Conservation (phyloP, 768 basidiomycete genomes). For the Imleria badia region DNA sequence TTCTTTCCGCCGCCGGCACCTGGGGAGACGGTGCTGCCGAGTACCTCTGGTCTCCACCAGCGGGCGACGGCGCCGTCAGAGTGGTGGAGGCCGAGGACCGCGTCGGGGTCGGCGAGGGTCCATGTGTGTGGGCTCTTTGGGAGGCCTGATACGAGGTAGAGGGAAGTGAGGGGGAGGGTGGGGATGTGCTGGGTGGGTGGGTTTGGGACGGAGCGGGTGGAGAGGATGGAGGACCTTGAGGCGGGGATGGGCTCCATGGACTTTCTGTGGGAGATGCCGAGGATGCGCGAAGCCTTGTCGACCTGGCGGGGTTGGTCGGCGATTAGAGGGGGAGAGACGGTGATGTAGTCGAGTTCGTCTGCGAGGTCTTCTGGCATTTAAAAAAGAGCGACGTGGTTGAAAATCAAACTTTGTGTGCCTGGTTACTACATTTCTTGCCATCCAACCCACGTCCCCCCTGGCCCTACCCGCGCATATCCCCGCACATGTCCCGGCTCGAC, state of each 20-base stretch:
- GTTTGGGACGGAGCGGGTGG: slow-evolving; percentile 48
- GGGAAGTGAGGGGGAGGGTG: slow-evolving; percentile 73
- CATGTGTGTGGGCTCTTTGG: slow-evolving; percentile 89
- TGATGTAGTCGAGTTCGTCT: slow-evolving; percentile 77
- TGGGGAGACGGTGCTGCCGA: slow-evolving; percentile 84
- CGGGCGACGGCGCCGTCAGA: slow-evolving; percentile 81
- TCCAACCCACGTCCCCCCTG: slow-evolving; percentile 74
- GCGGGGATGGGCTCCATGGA: slow-evolving; percentile 88
- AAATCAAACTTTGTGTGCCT: no score
- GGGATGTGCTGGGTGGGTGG: slow-evolving; percentile 63
- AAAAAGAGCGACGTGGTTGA: background rate
- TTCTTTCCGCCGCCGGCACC: slow-evolving; percentile 80
- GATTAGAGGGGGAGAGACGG: slow-evolving; percentile 37
- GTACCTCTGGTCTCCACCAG: slow-evolving; percentile 91
- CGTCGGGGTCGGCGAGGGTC: slow-evolving; percentile 84
- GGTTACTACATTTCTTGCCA: slow-evolving; percentile 71
- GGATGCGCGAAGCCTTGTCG: slow-evolving; percentile 77
- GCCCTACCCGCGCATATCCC: slow-evolving; percentile 62
- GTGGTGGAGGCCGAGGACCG: slow-evolving; percentile 79
- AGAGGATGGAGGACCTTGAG: slow-evolving; percentile 75
- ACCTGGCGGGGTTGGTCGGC: slow-evolving; percentile 40
- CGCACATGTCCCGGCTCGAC: slow-evolving; percentile 88
- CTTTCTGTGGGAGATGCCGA: slow-evolving; percentile 70
- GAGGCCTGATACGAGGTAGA: slow-evolving; percentile 86
- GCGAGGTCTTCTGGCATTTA: slow-evolving; percentile 27